phyloP scores from a whole-genome alignment of 2,329 filamentous ascomycete genomes.

The Ophiostoma sp. region DNA sequence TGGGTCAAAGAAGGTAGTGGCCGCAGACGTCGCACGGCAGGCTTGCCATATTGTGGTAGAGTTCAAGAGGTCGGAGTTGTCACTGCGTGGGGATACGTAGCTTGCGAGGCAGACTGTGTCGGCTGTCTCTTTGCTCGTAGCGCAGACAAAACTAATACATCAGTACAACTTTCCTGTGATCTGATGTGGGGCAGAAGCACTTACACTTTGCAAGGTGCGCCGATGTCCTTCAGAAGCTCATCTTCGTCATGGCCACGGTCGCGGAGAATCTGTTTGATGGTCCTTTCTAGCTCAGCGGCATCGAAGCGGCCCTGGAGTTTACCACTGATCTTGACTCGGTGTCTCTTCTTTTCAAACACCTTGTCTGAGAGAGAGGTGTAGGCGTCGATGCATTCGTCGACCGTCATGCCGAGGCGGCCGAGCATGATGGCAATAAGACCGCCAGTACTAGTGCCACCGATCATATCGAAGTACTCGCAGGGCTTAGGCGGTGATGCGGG shows the following conservation, averaged over 20 bases:
- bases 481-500: constrained; percentile 19
- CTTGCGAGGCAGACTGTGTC: constrained; percentile 22
- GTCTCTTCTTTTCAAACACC: constrained; percentile 27
- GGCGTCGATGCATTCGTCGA: not conserved
- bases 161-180: not conserved
- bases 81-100: constrained; percentile 21
- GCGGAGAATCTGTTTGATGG: constrained; percentile 26
- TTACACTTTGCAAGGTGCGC: constrained; percentile 27
- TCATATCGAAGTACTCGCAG: not conserved
- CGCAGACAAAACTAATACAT: constrained; percentile 28
- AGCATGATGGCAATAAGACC: not conserved
- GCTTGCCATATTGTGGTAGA: constrained; percentile 27
- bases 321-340: constrained; percentile 24
- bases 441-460: not conserved
- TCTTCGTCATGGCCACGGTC: constrained; percentile 24
- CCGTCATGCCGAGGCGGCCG: not conserved
- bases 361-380: not conserved
- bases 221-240: constrained; percentile 26
- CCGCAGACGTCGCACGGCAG: constrained; percentile 26
- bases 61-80: constrained; percentile 23
- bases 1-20: constrained; percentile 27
- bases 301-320: constrained; percentile 27
- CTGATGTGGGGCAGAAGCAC: constrained; percentile 1
- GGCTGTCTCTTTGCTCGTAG: constrained; percentile 26
- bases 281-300: constrained; percentile 23